phyloP scores from a whole-genome alignment of 495 filamentous ascomycete genomes.

The Xanthoparmelia taractica region DNA sequence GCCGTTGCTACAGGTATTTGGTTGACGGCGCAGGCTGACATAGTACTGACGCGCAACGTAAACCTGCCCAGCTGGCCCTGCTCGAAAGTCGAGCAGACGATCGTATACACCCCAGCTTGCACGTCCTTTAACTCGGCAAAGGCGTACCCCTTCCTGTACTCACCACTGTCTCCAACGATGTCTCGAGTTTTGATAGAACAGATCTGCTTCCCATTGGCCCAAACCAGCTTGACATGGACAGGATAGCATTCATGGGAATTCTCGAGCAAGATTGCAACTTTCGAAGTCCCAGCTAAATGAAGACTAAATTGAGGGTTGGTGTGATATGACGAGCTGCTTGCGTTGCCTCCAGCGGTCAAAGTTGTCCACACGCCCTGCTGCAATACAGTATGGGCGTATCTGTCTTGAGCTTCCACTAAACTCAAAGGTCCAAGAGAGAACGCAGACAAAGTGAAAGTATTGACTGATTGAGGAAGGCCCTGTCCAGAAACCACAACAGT shows the following conservation, averaged over 20 bases:
- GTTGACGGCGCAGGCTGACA: slow-evolving; percentile 41
- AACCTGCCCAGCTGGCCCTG: slow-evolving; percentile 67
- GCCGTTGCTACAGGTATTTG: slow-evolving; percentile 59
- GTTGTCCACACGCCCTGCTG: slow-evolving; percentile 61
- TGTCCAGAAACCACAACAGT: slow-evolving; percentile 77
- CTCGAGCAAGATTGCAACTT: slow-evolving; percentile 65
- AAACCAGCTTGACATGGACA: slow-evolving; percentile 77
- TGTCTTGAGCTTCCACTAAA: slow-evolving; percentile 52
- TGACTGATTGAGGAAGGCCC: slow-evolving; percentile 56
- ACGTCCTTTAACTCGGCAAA: slow-evolving; percentile 52
- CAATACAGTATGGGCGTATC: slow-evolving; percentile 48
- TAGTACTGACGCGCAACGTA: slow-evolving; percentile 61
- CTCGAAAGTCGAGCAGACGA: slow-evolving; percentile 84
- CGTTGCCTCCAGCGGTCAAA: slow-evolving; percentile 76
- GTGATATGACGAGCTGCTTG: slow-evolving; percentile 63
- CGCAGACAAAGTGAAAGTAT: slow-evolving; percentile 77
- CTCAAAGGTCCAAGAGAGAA: slow-evolving; percentile 56
- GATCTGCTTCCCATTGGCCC: slow-evolving; percentile 63
- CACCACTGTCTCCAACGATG: slow-evolving; percentile 69
- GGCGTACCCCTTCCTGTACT: slow-evolving; percentile 75
- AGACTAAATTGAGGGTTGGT: slow-evolving; percentile 81
- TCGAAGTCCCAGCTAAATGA: slow-evolving; percentile 45
- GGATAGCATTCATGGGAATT: slow-evolving; percentile 50
- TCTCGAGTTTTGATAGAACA: slow-evolving; percentile 61
- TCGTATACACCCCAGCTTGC: slow-evolving; percentile 66